Evolutionary conservation across 2,329 filamentous ascomycete genomes (phyloP), one percentile per base, ranked within the genome.

Genomic region (Fusarium sp.): DNA sequence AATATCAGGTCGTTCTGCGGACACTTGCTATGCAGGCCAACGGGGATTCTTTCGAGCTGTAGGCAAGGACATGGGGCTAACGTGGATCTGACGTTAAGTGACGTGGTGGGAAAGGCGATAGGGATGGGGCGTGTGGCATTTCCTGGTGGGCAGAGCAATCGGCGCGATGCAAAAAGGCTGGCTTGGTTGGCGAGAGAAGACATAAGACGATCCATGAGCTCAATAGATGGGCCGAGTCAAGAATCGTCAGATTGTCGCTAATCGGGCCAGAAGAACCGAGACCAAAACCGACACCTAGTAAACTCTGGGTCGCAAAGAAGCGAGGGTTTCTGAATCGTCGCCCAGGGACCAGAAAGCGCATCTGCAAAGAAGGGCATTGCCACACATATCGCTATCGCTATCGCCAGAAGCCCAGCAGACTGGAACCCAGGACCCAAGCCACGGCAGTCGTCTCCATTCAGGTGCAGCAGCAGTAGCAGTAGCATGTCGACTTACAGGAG

Each of bases 11-110:
- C 61, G 64, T 69, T 71, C 54, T 72, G 68, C 63, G 64, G 56
- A 57, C 56, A 71, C 60, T 71, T 65, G 66, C 48, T 52, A 64
- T 73, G 72, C 72, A 74, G 52, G 36, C 53, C 66, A 64, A 71
- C 63, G 60, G 61, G 68, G 70, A 63, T 57, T 57, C 44, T 50
- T 54, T 55, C 53, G 65, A 65, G 65, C 56, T 54, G 60, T 53
- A 58, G 58, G 57, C 46, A 64, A 49, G 64, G 53, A 59, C 71
- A 73, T 67, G 72, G 72, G 63, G 71, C 67, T 53, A 66, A 58
- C 67, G 62, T 69, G 71, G 71, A 71, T 74, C 71, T 74, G 72
- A 66, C 68, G 68, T 72, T 72, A 74, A 75, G 72, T 74, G 72
- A 74, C 72, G 72, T 74, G 72, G 69, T 74, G 69, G 67, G 66